A percentile compares a stretch with the other conserved stretches of the same genome.
Conservation (phyloP, 1,284 basidiomycete genomes). For the Leccinum subrobustum region DNA sequence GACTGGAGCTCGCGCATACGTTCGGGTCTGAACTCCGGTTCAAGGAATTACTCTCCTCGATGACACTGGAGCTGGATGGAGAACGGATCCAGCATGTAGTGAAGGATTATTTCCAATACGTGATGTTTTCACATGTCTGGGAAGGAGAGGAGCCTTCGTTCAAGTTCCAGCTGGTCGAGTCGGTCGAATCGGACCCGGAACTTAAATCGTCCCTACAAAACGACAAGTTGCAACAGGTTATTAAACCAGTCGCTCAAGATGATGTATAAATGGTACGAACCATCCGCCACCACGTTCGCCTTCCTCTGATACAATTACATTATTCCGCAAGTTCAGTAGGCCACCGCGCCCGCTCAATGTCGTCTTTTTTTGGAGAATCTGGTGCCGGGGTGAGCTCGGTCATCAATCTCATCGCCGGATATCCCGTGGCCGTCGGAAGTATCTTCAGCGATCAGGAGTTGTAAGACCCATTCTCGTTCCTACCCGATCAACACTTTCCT, state of each 20-base stretch:
- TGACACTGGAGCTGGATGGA: neutral
- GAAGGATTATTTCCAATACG: constrained; percentile 9
- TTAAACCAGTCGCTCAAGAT: neutral
- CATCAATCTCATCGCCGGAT: no score
- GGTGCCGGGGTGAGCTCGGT: no score
- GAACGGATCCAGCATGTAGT: neutral
- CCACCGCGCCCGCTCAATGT: no score
- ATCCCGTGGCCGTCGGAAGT: no score
- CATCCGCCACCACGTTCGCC: neutral
- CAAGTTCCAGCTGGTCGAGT: neutral
- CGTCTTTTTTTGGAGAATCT: no score
- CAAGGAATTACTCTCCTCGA: constrained; percentile 8
- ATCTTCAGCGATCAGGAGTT: no score
- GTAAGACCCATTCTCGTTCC: no score
- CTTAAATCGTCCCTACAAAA: neutral
- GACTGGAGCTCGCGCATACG: neutral
- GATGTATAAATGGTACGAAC: constrained; percentile 2
- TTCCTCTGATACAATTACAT: neutral
- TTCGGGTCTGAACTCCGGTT: constrained; percentile 11
- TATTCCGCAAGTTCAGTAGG: no score
- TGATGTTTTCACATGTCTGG: constrained; percentile 15
- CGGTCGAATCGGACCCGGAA: neutral
- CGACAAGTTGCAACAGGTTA: neutral
- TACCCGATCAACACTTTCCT: constrained; percentile 1
- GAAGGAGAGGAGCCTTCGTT: neutral